Conservation (phyloP, 805 yeast genomes). For the Scheffersomyces ergatensis region DNA sequence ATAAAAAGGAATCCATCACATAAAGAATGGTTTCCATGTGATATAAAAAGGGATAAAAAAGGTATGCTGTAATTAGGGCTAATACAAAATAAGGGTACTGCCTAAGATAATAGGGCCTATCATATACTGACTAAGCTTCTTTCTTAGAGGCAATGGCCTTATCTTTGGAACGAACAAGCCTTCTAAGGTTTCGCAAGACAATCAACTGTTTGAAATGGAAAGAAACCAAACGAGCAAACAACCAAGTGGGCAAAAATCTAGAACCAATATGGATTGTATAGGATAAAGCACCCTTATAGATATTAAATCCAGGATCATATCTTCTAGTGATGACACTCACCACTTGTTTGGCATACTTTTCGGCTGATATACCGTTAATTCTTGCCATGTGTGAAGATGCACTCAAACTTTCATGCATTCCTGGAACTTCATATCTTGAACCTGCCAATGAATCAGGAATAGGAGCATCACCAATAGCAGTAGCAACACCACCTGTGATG, state of each 20-base stretch:
- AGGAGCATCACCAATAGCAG: slow-evolving; percentile 24
- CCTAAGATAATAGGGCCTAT: no score
- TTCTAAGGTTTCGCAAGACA: slow-evolving; percentile 18
- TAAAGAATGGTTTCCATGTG: no score
- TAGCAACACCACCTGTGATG: slow-evolving; percentile 38
- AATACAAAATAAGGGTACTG: no score
- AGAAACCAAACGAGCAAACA: slow-evolving; percentile 17
- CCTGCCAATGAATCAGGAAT: slow-evolving; percentile 5
- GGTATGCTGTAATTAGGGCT: no score
- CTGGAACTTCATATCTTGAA: slow-evolving; percentile 20
- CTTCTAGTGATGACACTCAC: slow-evolving; percentile 14
- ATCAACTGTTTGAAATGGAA: slow-evolving; percentile 22
- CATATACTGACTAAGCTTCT: no score
- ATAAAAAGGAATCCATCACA: no score
- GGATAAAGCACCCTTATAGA: slow-evolving; percentile 25
- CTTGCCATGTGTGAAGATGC: slow-evolving; percentile 21
- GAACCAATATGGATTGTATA: slow-evolving; percentile 13
- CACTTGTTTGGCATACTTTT: slow-evolving; percentile 23
- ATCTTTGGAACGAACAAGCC: slow-evolving; percentile 5
- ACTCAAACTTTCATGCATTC: slow-evolving; percentile 15
- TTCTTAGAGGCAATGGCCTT: no score
- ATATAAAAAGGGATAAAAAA: no score
- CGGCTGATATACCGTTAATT: slow-evolving; percentile 15
- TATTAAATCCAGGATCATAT: slow-evolving; percentile 23
- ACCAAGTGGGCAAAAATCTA: slow-evolving; percentile 22